These are phyloP conservation scores for Uronychia setigera DNA, from an alignment of 73 alveolate species.

Conservation along the genomic window DNA sequence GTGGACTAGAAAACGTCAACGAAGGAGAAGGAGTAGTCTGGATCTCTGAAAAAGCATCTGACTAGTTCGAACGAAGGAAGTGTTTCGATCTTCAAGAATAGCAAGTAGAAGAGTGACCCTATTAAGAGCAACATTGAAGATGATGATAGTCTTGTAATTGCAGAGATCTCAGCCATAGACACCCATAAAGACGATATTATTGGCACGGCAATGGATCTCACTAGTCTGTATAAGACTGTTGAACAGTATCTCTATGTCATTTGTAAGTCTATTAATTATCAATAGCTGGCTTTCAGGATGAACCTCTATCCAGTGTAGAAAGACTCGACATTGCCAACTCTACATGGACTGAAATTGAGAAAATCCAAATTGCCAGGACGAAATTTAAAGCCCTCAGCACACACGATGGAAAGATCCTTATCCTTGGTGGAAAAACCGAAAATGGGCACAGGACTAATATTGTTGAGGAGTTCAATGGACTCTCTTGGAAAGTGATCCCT, in stretches of 20 bases:
- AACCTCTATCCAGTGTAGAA: conserved; percentile 25
- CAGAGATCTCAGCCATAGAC: background rate
- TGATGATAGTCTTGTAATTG: background rate
- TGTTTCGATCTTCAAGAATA: too few relatives aligned
- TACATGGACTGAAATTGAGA: background rate
- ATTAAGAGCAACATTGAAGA: background rate
- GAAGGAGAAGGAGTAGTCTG: too few relatives aligned
- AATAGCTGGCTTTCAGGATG: conserved; percentile 35
- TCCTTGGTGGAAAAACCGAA: conserved; percentile 82
- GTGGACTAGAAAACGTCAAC: background rate
- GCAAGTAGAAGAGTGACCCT: too few relatives aligned
- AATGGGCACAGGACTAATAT: conserved; percentile 72
- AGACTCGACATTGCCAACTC: conserved; percentile 11
- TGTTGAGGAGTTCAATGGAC: conserved; percentile 69
- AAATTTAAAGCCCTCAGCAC: conserved; percentile 63
- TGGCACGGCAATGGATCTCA: conserved; percentile 20
- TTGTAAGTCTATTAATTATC: conserved; percentile 9
- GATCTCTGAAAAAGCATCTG: too few relatives aligned
- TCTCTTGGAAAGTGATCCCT: conserved; percentile 35
- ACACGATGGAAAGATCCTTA: conserved; percentile 8
- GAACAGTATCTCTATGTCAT: conserved; percentile 22
- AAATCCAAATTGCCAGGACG: background rate
- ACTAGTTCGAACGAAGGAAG: too few relatives aligned
- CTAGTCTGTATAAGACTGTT: conserved; percentile 21
- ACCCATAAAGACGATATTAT: background rate